Conservation (phyloP, 352 stramenopile species). For the Phytopythium montanum region DNA sequence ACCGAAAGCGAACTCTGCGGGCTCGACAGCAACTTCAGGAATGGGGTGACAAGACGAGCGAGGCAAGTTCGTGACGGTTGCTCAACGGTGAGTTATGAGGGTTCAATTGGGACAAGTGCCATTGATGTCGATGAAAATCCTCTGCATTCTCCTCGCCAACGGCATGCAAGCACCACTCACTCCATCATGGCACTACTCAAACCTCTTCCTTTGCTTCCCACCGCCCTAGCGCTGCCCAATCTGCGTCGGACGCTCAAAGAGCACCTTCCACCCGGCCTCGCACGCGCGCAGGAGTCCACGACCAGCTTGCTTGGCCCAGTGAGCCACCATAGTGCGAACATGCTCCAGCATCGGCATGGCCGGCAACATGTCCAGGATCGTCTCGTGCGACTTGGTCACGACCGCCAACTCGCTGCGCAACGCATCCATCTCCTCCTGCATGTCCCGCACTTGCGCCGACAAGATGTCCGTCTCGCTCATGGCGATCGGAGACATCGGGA, state of each 20-base stretch:
- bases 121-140: no score
- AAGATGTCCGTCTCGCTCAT: constrained; percentile 8
- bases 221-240: not conserved
- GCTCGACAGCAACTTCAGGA: not conserved
- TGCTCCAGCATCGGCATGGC: not conserved
- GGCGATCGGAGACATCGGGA: not conserved
- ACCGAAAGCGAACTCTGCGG: not conserved
- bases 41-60: not conserved
- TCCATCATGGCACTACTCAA: not conserved
- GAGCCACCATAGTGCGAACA: not conserved
- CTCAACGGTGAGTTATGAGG: not conserved
- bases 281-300: not conserved
- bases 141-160: no score
- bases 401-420: not conserved
- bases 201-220: not conserved
- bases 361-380: not conserved
- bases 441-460: not conserved
- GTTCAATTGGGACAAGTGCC: not conserved
- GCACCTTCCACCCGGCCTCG: not conserved
- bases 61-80: not conserved
- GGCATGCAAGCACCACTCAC: no score
- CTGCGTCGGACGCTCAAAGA: not conserved
- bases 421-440: constrained; percentile 2
- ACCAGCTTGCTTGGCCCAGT: not conserved
- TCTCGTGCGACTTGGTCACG: not conserved